Percentiles rank a stretch among this genome's conserved stretches.
Conservation (phyloP, 192 early-diverging fungal species). For the Coemansia biformis region DNA sequence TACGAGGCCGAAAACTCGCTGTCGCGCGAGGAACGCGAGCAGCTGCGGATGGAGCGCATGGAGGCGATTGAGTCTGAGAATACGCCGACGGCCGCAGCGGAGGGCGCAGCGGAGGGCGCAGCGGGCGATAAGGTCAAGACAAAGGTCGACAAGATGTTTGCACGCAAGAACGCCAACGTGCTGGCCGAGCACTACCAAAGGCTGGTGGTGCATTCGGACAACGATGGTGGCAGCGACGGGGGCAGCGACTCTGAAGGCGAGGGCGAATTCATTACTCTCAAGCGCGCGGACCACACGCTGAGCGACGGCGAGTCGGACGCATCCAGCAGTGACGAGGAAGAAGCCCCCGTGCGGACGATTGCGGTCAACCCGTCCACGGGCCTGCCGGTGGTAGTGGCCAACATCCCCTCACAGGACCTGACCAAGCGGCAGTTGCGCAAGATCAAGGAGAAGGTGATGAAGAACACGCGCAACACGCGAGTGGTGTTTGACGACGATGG, state of each 20-base stretch:
- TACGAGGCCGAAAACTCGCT: slow-evolving; percentile 51
- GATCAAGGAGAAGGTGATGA: slow-evolving; percentile 64
- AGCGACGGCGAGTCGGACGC: slow-evolving; percentile 43
- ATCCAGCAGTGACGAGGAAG: slow-evolving; percentile 38
- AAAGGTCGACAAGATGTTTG: slow-evolving; percentile 90
- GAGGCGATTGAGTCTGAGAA: slow-evolving; percentile 32
- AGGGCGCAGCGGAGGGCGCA: too few species aligned
- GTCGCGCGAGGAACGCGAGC: slow-evolving; percentile 40
- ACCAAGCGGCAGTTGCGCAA: slow-evolving; percentile 50
- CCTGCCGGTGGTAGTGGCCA: slow-evolving; percentile 35
- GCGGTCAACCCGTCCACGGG: slow-evolving; percentile 31
- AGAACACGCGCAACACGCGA: slow-evolving; percentile 66
- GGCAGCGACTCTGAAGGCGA: slow-evolving; percentile 52
- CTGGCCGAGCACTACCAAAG: slow-evolving; percentile 88
- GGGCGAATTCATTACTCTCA: slow-evolving; percentile 79
- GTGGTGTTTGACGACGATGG: slow-evolving; percentile 95
- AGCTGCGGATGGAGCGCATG: slow-evolving; percentile 10
- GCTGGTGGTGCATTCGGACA: slow-evolving; percentile 62
- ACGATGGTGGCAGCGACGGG: slow-evolving; percentile 9
- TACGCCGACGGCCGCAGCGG: too few species aligned
- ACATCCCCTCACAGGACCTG: slow-evolving; percentile 40
- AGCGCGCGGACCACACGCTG: slow-evolving; percentile 77
- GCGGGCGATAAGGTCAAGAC: slow-evolving; percentile 52
- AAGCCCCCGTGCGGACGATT: slow-evolving; percentile 47
- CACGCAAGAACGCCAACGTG: slow-evolving; percentile 83